phyloP scores from a whole-genome alignment of 768 basidiomycete genomes.

The Termitomyces titanicus region DNA sequence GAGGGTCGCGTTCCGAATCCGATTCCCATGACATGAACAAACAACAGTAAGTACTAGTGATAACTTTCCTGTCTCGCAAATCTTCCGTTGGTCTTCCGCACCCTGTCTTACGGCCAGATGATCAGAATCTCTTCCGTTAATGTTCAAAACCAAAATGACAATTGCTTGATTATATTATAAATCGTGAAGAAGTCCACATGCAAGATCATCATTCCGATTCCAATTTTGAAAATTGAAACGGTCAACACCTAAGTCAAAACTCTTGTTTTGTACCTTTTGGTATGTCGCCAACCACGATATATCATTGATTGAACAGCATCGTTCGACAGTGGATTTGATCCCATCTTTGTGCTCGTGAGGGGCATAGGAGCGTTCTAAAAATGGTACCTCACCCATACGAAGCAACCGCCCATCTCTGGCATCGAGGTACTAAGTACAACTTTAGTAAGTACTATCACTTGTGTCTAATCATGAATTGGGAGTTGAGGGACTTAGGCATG shows the following conservation, averaged over 20 bases:
- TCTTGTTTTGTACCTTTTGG: constrained; percentile 19
- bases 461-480: too few species aligned
- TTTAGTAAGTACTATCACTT: too few species aligned
- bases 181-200: constrained; percentile 26
- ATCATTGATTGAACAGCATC: constrained; percentile 26
- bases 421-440: too few species aligned
- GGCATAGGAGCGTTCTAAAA: constrained; percentile 14
- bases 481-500: too few species aligned
- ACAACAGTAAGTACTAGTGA: too few species aligned
- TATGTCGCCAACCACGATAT: constrained; percentile 27
- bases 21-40: not conserved
- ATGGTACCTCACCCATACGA: constrained; percentile 26
- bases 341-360: constrained; percentile 11
- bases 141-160: not conserved
- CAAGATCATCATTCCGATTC: constrained; percentile 26
- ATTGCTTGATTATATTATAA: constrained; percentile 9
- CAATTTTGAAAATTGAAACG: constrained; percentile 29
- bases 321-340: constrained; percentile 13
- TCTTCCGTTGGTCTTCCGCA: not conserved
- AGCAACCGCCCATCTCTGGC: constrained; percentile 35
- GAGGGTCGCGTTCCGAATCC: not conserved
- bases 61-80: too few species aligned
- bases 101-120: not conserved
- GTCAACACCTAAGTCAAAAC: too few species aligned
- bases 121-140: not conserved